Evolutionary conservation across 1,284 basidiomycete genomes (phyloP).

Genomic region (Trichosporon ovoides): DNA sequence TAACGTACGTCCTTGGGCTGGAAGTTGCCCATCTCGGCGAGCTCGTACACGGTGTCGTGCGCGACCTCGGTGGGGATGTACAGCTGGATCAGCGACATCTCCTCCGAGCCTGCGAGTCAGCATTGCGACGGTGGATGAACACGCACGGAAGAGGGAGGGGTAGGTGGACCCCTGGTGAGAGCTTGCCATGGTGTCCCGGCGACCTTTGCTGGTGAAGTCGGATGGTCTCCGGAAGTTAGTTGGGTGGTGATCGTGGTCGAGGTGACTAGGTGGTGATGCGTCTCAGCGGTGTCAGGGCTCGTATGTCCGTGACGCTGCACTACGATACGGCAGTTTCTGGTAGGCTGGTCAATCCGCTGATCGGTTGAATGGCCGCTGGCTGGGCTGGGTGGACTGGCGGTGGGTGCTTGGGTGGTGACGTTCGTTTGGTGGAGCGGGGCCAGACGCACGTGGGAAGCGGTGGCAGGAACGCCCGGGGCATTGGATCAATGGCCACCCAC

Average conservation of each 20-base stretch:
- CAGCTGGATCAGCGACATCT: conserved; percentile 97
- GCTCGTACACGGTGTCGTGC: conserved; percentile 90
- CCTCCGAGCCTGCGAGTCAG: conserved; percentile 67
- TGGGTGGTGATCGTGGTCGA: not conserved
- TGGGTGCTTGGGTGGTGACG: not conserved
- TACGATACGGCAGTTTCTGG: not conserved
- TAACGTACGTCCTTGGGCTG: conserved; percentile 90
- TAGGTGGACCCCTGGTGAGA: conserved; percentile 47
- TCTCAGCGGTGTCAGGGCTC: not conserved
- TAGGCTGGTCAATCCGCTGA: no score
- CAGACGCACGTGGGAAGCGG: conserved; percentile 1
- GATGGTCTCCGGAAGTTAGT: not conserved
- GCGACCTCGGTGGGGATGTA: conserved; percentile 97
- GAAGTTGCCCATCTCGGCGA: conserved; percentile 91
- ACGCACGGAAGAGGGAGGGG: conserved; percentile 77
- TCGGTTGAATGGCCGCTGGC: no score
- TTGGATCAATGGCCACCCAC: not conserved
- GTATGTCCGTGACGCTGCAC: conserved; percentile 2
- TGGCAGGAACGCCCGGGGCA: not conserved
- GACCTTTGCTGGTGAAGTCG: not conserved
- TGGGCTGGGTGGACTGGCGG: not conserved
- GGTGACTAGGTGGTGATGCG: not conserved
- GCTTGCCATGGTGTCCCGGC: conserved; percentile 22
- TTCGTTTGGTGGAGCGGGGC: not conserved
- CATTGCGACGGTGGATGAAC: not conserved